Base-by-base conservation (phyloP, 768 basidiomycete genomes). In the Crepidotus variabilis region DNA sequence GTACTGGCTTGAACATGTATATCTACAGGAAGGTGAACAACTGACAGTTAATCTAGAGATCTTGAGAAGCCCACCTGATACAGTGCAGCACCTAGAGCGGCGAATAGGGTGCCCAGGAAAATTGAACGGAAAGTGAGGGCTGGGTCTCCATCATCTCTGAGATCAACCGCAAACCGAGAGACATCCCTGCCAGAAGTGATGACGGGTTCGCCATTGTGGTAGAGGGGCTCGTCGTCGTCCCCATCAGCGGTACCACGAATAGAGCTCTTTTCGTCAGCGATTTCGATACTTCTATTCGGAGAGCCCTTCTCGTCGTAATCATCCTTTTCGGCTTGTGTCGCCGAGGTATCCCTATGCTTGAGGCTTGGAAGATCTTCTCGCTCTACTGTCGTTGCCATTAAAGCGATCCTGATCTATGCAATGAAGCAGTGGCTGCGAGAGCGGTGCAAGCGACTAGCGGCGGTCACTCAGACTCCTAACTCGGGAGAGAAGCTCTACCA, bases 1-100 rank as follows among this genome's bases (percentile, higher is more conserved):
- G 72, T 2, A 83, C 67, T 0, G 85, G 85, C 63, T 87, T 86
- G 68, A 84, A 85, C 4, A 75, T 52, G 62, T 84, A 85, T 33
- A 86, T 82, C 83, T 85, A 47, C 16, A 49, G 52, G 28, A 48
- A 54, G 56, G 54, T 4, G 22, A 14, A 24, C 52, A 32, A 61
- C 18, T 51, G 18, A 33, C 21, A 32, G 48, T 23, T 34, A 50
- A 14, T 11, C 20, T 13, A 47, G 20, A 51, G 46, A 51, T 28
- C 21, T 24, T n/a, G 39, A 43, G 13, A 11, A 14, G 57, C 71
- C 13, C 54, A 82, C 82, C 77, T 86, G 81, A 54, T 70, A 71
- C 43, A 86, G 68, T 6, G 81, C 77, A n/a, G 85, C 82, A 7
- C 82, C 82, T 22, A 86, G 70, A 10, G 78, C 83, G 20, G 83